These are phyloP conservation scores for Aspergillus unguis DNA, from an alignment of 2,329 filamentous ascomycete species.

Conservation along the genomic window DNA sequence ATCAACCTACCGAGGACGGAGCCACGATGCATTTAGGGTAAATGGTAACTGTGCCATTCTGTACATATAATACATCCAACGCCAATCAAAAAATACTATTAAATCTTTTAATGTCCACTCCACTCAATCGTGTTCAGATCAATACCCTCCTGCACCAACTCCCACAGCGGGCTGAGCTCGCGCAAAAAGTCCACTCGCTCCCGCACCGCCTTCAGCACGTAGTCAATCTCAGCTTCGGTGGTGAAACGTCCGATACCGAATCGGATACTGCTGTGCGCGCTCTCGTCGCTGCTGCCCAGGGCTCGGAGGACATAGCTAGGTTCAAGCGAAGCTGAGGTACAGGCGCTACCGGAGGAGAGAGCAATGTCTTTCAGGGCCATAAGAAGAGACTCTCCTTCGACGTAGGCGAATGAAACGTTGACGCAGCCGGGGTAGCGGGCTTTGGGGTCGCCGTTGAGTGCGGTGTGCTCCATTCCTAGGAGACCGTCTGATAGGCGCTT, in stretches of 20 bases:
- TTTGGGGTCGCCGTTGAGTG: slow-evolving; percentile 78
- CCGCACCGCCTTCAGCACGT: slow-evolving; percentile 89
- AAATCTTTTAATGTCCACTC: slow-evolving; percentile 68
- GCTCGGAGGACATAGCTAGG: slow-evolving; percentile 94
- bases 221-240: slow-evolving; percentile 91
- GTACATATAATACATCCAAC: slow-evolving; percentile 27
- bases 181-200: slow-evolving; percentile 89
- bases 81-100: slow-evolving; percentile 14
- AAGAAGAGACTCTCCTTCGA: slow-evolving; percentile 93
- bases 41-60: slow-evolving; percentile 1
- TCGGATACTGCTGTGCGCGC: slow-evolving; percentile 93
- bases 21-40: neutral
- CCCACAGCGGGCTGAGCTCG: slow-evolving; percentile 94
- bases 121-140: slow-evolving; percentile 96
- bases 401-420: slow-evolving; percentile 97
- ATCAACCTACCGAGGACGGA: too few relatives aligned
- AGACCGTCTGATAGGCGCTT: slow-evolving; percentile 80
- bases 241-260: slow-evolving; percentile 98
- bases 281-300: slow-evolving; percentile 94
- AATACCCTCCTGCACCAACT: slow-evolving; percentile 93
- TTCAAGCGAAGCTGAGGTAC: slow-evolving; percentile 93
- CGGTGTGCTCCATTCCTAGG: slow-evolving; percentile 84
- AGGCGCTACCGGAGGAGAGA: slow-evolving; percentile 91
- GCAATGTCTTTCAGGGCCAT: slow-evolving; percentile 99
- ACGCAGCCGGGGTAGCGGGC: slow-evolving; percentile 94